phyloP scores from a whole-genome alignment of 148 eudicot genomes.

The Silene uniflora region DNA sequence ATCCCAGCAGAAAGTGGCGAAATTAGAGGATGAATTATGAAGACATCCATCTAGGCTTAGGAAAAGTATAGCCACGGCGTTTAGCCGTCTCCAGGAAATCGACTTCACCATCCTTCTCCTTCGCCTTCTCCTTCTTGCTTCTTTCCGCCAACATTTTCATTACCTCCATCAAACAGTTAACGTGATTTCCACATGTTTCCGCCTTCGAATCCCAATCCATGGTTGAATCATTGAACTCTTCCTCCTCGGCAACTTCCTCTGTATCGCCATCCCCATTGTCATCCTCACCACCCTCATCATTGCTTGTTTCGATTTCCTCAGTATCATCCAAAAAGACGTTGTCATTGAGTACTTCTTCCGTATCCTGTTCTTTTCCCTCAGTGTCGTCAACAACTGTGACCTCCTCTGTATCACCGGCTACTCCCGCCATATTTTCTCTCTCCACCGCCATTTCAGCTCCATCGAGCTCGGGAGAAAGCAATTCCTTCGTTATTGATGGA shows the following conservation, averaged over 20 bases:
- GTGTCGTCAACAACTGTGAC: neutral
- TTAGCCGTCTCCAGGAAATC: neutral
- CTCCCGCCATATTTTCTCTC: neutral
- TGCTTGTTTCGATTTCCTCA: neutral
- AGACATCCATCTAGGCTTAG: neutral
- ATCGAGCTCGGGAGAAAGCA: neutral
- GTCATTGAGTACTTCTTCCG: neutral
- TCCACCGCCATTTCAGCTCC: neutral
- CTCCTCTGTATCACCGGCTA: neutral
- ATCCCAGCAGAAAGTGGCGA: too few species aligned
- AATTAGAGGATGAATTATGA: too few species aligned
- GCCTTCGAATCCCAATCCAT: neutral
- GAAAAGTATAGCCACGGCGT: slow-evolving; percentile 1
- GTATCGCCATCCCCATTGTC: neutral
- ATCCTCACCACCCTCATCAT: neutral
- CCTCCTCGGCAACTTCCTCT: neutral
- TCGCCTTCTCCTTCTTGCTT: too few species aligned
- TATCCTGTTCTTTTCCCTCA: neutral
- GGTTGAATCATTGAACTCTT: neutral
- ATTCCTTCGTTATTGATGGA: neutral
- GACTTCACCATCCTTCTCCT: neutral
- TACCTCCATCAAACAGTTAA: neutral
- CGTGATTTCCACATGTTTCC: neutral
- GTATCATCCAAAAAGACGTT: neutral
- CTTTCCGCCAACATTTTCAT: neutral